These are phyloP conservation scores for Hericium coralloides DNA, from an alignment of 768 basidiomycete genomes.

Conservation along the genomic window DNA sequence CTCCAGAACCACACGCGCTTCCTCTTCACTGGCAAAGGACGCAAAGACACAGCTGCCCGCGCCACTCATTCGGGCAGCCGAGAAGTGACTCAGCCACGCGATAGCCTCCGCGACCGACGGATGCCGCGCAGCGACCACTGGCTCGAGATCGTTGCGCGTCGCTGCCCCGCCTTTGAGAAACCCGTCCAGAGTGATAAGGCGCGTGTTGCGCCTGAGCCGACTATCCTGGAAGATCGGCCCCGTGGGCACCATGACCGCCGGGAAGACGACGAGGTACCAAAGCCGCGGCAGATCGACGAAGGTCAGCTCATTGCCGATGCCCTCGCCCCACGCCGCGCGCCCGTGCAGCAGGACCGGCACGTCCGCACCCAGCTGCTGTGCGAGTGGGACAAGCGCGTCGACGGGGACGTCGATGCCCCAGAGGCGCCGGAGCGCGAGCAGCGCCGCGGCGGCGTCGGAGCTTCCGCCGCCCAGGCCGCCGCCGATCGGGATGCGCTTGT, in stretches of 20 bases:
- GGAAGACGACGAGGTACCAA: slow-evolving; percentile 2
- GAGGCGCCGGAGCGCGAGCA: not conserved
- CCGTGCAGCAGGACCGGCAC: not conserved
- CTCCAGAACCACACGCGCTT: not conserved
- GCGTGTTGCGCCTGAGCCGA: not conserved
- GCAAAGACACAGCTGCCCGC: slow-evolving; percentile 3
- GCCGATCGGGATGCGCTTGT: slow-evolving; percentile 3
- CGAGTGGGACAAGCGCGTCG: not conserved
- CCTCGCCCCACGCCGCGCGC: slow-evolving; percentile 1
- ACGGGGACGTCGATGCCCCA: not conserved
- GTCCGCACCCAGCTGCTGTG: not conserved
- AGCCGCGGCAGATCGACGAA: not conserved
- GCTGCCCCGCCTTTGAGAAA: not conserved
- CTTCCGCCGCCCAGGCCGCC: slow-evolving; percentile 4
- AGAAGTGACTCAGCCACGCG: not conserved
- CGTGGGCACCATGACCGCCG: not conserved
- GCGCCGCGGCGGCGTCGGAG: slow-evolving; percentile 3
- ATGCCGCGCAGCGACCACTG: not conserved
- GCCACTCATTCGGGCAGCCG: slow-evolving; percentile 1
- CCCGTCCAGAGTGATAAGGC: not conserved
- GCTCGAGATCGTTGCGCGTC: slow-evolving; percentile 2
- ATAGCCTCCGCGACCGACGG: not conserved
- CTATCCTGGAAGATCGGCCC: not conserved
- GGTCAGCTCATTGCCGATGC: not conserved
- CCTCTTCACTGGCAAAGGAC: not conserved